Evolutionary conservation across 2,329 filamentous ascomycete genomes (phyloP), one percentile per base, ranked within the genome.

Genomic region (Nigrospora oryzae): DNA sequence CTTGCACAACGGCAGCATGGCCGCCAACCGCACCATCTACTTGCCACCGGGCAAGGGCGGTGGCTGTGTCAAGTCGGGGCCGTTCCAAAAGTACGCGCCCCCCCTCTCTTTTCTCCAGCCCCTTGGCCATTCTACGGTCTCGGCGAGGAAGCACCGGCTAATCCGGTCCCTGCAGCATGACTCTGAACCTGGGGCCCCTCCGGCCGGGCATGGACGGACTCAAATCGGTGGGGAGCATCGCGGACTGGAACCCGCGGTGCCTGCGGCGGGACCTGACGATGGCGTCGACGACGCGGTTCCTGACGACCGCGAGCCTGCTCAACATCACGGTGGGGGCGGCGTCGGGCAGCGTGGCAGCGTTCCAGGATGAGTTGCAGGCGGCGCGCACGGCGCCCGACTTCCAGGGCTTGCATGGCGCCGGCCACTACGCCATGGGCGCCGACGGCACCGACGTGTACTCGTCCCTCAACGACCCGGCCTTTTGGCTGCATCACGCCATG

Each of bases 1-100:
- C 4, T 19, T 33, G 31, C 47, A 55, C 17, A 36, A 58, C 42
- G 54, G 61, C 47, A 50, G 44, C 42, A 51, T 55, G 11, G 44
- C 36, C 28, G 52, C 44, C 4, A 46, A 44, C 40, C 51, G 53
- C 12, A 52, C 54, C 14, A 48, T 50, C 12, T 53, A 52, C 23
- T 52, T 55, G 28, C 72, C 70, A 3, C 67, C 68, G 0, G 77
- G 74, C n/a, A 65, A 66, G 10, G 77, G 78, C 8, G 78, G 78
- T 38, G 78, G 73, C 14, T 77, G 73, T 52, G 57, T 77, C 2
- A 56, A 54, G 7, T 62, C 55, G 5, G 70, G 70, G 1, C 72
- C 72, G 4, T 60, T 73, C 5, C 52, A 52, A 12, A 56, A 58
- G 46, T 55, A 6, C 2, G 23, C 10, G 23, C 8, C 23, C 23